A percentile compares a stretch with the other conserved stretches of the same genome.
Conservation (phyloP, 2,329 filamentous ascomycete genomes). For the Fusarium sp. region DNA sequence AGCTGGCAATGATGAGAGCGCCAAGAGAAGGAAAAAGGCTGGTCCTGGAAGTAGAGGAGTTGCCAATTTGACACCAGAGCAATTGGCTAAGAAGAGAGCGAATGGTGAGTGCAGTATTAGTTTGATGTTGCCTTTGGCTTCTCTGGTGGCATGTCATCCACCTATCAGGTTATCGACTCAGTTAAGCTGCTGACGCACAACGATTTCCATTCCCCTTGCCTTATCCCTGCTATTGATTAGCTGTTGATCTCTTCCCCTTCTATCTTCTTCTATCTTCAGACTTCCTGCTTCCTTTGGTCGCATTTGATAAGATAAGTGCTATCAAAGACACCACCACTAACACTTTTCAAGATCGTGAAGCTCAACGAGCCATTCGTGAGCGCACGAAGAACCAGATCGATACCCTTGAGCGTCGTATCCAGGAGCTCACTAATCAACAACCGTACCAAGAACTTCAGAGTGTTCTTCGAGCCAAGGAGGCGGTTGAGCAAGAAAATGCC, state of each 20-base stretch:
- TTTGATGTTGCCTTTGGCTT: background rate
- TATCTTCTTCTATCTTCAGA: slow-evolving; percentile 9
- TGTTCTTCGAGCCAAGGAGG: slow-evolving; percentile 79
- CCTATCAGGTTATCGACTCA: background rate
- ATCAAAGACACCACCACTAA: slow-evolving; percentile 23
- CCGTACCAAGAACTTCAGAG: slow-evolving; percentile 86
- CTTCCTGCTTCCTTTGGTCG: background rate
- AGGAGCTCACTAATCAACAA: slow-evolving; percentile 81
- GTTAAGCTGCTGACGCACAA: slow-evolving; percentile 4
- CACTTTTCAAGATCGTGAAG: slow-evolving; percentile 75
- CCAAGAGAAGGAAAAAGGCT: slow-evolving; percentile 62
- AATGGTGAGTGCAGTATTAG: slow-evolving; percentile 60
- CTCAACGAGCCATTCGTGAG: slow-evolving; percentile 85
- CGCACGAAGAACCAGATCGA: slow-evolving; percentile 86
- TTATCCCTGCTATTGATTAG: background rate
- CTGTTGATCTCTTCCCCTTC: background rate
- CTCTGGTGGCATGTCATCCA: background rate
- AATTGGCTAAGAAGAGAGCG: slow-evolving; percentile 74
- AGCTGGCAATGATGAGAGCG: slow-evolving; percentile 36
- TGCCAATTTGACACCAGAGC: slow-evolving; percentile 77
- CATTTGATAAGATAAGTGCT: slow-evolving; percentile 11
- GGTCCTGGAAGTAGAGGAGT: slow-evolving; percentile 62
- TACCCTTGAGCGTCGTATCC: slow-evolving; percentile 75
- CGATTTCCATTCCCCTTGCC: background rate
- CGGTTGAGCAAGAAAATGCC: slow-evolving; percentile 81